Percentiles rank a stretch among this genome's conserved stretches.
phyloP scores from a whole-genome alignment of 1,139 yeast genomes.

The Debaryomyces psychrophilus region DNA sequence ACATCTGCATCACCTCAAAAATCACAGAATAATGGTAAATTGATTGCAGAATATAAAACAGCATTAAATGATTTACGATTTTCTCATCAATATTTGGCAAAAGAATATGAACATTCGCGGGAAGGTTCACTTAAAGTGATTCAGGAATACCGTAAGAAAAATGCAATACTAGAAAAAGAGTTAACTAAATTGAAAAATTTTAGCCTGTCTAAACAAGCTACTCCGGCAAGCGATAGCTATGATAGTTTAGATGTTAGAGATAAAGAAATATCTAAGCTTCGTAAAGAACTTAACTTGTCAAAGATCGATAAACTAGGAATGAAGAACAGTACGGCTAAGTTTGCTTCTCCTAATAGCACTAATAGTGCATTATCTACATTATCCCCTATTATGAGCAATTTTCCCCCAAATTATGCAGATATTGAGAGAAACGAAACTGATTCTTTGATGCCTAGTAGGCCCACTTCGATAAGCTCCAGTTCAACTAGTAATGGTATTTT shows the following conservation, averaged over 20 bases:
- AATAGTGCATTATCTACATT: slow-evolving; percentile 16
- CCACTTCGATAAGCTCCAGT: slow-evolving; percentile 18
- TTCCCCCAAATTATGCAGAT: slow-evolving; percentile 16
- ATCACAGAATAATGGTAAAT: slow-evolving; percentile 26
- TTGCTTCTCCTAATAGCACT: slow-evolving; percentile 16
- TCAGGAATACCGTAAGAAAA: slow-evolving; percentile 52
- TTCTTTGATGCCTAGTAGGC: slow-evolving; percentile 21
- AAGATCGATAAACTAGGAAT: slow-evolving; percentile 53
- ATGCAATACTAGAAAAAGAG: slow-evolving; percentile 48
- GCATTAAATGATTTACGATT: slow-evolving; percentile 64
- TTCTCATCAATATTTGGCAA: slow-evolving; percentile 62
- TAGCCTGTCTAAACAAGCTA: slow-evolving; percentile 12
- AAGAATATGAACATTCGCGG: slow-evolving; percentile 62
- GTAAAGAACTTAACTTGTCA: slow-evolving; percentile 51
- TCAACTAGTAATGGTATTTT: slow-evolving; percentile 50
- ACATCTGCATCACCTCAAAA: slow-evolving; percentile 29
- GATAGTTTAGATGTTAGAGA: slow-evolving; percentile 40
- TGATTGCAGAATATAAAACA: slow-evolving; percentile 49
- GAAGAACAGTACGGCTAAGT: slow-evolving; percentile 16
- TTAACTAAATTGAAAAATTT: slow-evolving; percentile 29
- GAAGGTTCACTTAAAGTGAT: slow-evolving; percentile 51
- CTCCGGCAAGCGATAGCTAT: background rate
- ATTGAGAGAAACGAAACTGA: slow-evolving; percentile 20
- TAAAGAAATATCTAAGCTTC: slow-evolving; percentile 48
- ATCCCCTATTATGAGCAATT: slow-evolving; percentile 28